These are phyloP conservation scores for Nitzschia putrida DNA, from an alignment of 108 stramenopile species.

Conservation along the genomic window DNA sequence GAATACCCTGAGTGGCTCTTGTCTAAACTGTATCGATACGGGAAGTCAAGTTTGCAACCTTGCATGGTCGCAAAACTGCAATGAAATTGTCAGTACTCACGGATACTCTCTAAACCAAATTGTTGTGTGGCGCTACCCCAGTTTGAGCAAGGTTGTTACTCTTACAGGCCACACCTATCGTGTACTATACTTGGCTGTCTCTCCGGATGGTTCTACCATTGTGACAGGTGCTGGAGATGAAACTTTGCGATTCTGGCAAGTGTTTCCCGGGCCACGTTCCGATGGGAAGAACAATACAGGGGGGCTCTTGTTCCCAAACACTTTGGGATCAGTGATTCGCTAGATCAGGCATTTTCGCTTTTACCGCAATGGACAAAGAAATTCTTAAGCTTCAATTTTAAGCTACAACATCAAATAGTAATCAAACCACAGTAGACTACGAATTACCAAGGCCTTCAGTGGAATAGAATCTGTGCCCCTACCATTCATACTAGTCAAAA, in stretches of 20 bases:
- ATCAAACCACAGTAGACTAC: too few species aligned
- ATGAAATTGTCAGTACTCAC: conserved; percentile 98
- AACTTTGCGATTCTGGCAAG: conserved; percentile 98
- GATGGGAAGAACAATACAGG: conserved; percentile 72
- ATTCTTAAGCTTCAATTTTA: conserved; percentile 4
- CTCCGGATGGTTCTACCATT: conserved; percentile 95
- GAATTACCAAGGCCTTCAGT: too few species aligned
- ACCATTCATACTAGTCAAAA: too few species aligned
- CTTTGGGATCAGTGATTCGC: conserved; percentile 83
- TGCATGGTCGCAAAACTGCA: conserved; percentile 94
- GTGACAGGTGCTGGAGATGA: conserved; percentile 99
- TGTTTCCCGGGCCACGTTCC: conserved; percentile 92
- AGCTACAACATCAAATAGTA: conserved; percentile 4
- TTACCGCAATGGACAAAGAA: not conserved
- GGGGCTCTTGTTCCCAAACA: conserved; percentile 81
- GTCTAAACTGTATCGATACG: conserved; percentile 91
- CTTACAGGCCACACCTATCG: conserved; percentile 96
- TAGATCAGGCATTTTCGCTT: conserved; percentile 20
- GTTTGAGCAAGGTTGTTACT: conserved; percentile 94
- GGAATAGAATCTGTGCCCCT: too few species aligned
- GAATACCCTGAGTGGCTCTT: conserved; percentile 90
- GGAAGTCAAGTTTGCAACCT: conserved; percentile 98
- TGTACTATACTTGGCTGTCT: conserved; percentile 95
- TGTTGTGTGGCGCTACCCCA: conserved; percentile 89
- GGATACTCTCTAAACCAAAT: conserved; percentile 96